phyloP scores from a whole-genome alignment of 1,139 yeast species.

The Kodamaea sp. region DNA sequence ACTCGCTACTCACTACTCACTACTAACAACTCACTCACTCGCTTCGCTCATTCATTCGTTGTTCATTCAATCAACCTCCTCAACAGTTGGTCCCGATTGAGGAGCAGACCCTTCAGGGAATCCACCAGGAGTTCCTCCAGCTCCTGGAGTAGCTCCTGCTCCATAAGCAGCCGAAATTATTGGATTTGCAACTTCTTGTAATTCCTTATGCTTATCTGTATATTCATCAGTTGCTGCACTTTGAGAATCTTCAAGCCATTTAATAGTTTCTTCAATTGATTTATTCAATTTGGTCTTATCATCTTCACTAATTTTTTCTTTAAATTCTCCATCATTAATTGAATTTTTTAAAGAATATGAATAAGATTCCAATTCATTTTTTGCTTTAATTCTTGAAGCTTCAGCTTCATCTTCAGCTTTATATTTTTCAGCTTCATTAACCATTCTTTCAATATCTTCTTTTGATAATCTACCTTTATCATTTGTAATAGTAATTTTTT shows the following conservation, averaged over 20 bases:
- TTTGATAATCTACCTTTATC: constrained; percentile 28
- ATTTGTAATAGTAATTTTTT: constrained; percentile 71
- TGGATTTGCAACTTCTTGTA: constrained; percentile 63
- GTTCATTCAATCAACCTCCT: constrained; percentile 56
- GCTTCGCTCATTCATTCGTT: no score
- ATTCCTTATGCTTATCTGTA: constrained; percentile 61
- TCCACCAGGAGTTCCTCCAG: constrained; percentile 35
- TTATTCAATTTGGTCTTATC: constrained; percentile 44
- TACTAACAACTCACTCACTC: no score
- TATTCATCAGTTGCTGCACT: constrained; percentile 53
- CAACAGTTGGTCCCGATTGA: constrained; percentile 60
- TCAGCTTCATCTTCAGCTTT: constrained; percentile 84
- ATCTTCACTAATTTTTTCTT: constrained; percentile 44
- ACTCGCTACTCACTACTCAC: no score
- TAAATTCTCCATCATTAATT: constrained; percentile 44
- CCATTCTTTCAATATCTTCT: constrained; percentile 29
- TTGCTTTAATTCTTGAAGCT: constrained; percentile 68
- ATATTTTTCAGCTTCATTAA: constrained; percentile 62
- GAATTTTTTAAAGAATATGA: constrained; percentile 77
- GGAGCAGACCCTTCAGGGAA: constrained; percentile 29
- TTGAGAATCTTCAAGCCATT: constrained; percentile 50
- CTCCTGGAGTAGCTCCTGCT: constrained; percentile 36
- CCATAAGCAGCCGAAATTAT: constrained; percentile 62
- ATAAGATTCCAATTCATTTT: constrained; percentile 85
- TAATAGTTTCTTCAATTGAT: constrained; percentile 42